Percentiles rank a stretch among this genome's conserved stretches.
Conservation (phyloP, 306 rosid species). For the Citrullus colocynthis region DNA sequence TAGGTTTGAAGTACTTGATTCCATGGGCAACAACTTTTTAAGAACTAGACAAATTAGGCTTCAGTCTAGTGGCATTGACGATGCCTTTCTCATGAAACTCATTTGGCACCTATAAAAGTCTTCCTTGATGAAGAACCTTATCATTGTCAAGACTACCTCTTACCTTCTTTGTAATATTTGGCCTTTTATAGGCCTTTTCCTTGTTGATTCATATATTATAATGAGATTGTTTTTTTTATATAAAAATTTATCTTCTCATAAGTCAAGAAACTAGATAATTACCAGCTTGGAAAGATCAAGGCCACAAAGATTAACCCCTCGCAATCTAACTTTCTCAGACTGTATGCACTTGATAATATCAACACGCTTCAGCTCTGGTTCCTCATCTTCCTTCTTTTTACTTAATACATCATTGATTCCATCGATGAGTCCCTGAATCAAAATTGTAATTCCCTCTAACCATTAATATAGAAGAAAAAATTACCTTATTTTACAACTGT, state of each 20-base stretch:
- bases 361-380: conserved; percentile 59
- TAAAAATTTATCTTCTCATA: background rate
- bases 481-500: too few species aligned
- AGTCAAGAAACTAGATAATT: conserved; percentile 12
- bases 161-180: background rate
- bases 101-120: background rate
- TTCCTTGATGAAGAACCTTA: background rate
- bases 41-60: background rate
- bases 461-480: background rate
- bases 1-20: background rate
- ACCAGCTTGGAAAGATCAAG: conserved; percentile 94
- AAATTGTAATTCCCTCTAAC: conserved; percentile 2
- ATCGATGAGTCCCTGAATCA: conserved; percentile 68
- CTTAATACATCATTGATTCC: conserved; percentile 36
- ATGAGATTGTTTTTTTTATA: background rate
- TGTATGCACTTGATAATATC: conserved; percentile 94
- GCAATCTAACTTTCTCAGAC: conserved; percentile 68
- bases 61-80: background rate
- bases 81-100: background rate
- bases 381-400: conserved; percentile 57
- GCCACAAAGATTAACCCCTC: conserved; percentile 94
- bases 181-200: background rate
- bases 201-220: background rate
- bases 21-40: background rate
- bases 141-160: background rate